Percentiles rank a stretch among this genome's conserved stretches.
phyloP scores from a whole-genome alignment of 495 filamentous ascomycete species.

The Pseudoneurospora amorphoporcata region DNA sequence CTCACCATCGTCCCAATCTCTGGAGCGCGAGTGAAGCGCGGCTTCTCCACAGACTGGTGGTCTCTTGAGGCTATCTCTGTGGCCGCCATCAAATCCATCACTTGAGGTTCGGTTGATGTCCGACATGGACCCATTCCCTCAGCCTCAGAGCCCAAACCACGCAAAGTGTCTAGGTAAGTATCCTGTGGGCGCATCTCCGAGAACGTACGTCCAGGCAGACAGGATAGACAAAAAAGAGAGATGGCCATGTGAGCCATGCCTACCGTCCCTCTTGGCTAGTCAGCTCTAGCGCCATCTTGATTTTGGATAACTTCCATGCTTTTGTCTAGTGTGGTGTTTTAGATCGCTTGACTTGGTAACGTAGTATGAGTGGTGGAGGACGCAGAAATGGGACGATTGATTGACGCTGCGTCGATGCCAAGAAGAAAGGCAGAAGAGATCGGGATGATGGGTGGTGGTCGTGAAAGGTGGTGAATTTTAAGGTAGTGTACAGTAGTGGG shows the following conservation, averaged over 20 bases:
- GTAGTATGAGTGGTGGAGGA: not conserved
- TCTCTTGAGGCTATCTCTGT: not conserved
- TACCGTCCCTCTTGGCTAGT: not conserved
- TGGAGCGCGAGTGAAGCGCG: not conserved
- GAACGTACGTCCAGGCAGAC: not conserved
- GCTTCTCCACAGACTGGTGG: slow-evolving; percentile 5
- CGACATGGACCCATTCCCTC: not conserved
- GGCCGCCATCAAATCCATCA: too few relatives aligned
- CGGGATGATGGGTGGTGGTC: not conserved
- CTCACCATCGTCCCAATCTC: not conserved
- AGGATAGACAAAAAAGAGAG: not conserved
- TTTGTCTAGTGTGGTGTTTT: not conserved
- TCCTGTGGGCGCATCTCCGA: not conserved
- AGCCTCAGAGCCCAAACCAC: not conserved
- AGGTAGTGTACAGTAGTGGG: not conserved
- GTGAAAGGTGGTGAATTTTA: not conserved
- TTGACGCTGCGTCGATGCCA: not conserved
- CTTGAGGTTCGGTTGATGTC: not conserved
- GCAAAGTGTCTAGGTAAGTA: not conserved
- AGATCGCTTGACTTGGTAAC: not conserved
- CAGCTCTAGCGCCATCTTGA: not conserved
- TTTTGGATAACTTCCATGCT: not conserved
- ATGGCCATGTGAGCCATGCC: not conserved
- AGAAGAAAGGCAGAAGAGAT: not conserved
- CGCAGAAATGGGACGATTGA: not conserved